A percentile compares a stretch with the other conserved stretches of the same genome.
These are phyloP conservation scores for Phaeosphaeria sp. DNA, from an alignment of 2,329 filamentous ascomycete genomes.

Conservation along the genomic window DNA sequence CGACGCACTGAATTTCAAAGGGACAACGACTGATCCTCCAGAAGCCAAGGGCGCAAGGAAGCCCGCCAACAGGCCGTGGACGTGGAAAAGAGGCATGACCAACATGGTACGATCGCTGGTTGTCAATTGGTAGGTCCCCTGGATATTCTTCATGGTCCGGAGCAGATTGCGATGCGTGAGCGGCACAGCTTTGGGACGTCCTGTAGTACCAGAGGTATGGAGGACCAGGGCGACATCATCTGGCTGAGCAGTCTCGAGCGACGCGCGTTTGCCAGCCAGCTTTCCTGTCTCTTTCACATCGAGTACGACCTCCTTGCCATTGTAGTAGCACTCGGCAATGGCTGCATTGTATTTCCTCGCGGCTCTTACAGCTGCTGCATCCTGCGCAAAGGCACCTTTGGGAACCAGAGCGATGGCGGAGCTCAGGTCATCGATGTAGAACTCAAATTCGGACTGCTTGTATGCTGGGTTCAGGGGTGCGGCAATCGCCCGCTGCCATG, in stretches of 20 bases:
- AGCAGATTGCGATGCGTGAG: constrained; percentile 83
- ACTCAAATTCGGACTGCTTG: constrained; percentile 89
- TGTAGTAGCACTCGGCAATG: constrained; percentile 87
- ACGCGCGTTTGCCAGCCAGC: constrained; percentile 60
- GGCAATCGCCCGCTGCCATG: constrained; percentile 84
- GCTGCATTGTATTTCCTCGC: constrained; percentile 81
- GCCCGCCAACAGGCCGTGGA: constrained; percentile 84
- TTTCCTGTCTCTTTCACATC: constrained; percentile 80
- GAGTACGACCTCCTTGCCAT: constrained; percentile 72
- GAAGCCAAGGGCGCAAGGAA: constrained; percentile 79
- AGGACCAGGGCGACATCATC: constrained; percentile 83
- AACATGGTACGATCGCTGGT: constrained; percentile 78
- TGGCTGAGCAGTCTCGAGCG: constrained; percentile 65
- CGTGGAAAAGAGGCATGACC: constrained; percentile 91
- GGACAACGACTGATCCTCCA: constrained; percentile 81
- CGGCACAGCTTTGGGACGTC: constrained; percentile 81
- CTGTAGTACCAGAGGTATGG: constrained; percentile 86
- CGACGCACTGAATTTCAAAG: constrained; percentile 78
- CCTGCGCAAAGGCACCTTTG: constrained; percentile 69
- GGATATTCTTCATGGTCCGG: constrained; percentile 83
- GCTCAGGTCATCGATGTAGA: constrained; percentile 87
- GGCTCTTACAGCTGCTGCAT: constrained; percentile 76
- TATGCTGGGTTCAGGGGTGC: constrained; percentile 88
- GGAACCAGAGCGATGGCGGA: constrained; percentile 81
- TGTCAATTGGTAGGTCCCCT: constrained; percentile 76